Conservation (phyloP, 1,139 yeast genomes). For the Magnusiomyces tetraspermus region DNA sequence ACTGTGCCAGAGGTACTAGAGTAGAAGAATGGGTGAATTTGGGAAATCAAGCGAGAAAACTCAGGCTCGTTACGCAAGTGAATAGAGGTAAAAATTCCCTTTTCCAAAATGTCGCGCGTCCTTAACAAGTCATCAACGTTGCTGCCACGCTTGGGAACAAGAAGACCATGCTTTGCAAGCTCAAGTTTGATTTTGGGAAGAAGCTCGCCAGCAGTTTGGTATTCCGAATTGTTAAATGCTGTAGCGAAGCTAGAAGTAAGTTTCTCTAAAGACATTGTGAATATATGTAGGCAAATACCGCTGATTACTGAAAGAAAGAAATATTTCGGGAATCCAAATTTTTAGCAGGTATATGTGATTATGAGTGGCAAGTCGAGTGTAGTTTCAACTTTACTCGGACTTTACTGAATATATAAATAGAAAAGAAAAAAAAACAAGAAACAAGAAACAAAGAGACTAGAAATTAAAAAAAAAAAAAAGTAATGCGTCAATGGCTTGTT, state of each 20-base stretch:
- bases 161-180: constrained; percentile 63
- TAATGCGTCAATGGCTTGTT: too few relatives aligned
- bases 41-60: constrained; percentile 65
- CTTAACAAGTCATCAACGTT: constrained; percentile 54
- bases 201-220: constrained; percentile 48
- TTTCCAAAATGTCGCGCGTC: constrained; percentile 73
- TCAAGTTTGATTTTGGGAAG: constrained; percentile 69
- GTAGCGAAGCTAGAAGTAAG: constrained; percentile 55
- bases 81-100: constrained; percentile 77
- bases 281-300: too few relatives aligned
- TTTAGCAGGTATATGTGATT: too few relatives aligned
- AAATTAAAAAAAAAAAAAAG: too few relatives aligned
- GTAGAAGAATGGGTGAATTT: constrained; percentile 64
- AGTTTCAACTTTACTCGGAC: too few relatives aligned
- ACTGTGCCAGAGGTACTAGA: constrained; percentile 28
- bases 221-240: constrained; percentile 54
- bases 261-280: constrained; percentile 22
- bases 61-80: constrained; percentile 51
- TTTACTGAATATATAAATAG: too few relatives aligned
- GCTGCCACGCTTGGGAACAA: constrained; percentile 48
- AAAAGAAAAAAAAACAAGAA: too few relatives aligned
- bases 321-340: too few relatives aligned
- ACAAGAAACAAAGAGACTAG: too few relatives aligned
- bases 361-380: too few relatives aligned
- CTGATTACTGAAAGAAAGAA: too few relatives aligned